Conservation (phyloP, 768 basidiomycete genomes). For the Ramaria sp. region DNA sequence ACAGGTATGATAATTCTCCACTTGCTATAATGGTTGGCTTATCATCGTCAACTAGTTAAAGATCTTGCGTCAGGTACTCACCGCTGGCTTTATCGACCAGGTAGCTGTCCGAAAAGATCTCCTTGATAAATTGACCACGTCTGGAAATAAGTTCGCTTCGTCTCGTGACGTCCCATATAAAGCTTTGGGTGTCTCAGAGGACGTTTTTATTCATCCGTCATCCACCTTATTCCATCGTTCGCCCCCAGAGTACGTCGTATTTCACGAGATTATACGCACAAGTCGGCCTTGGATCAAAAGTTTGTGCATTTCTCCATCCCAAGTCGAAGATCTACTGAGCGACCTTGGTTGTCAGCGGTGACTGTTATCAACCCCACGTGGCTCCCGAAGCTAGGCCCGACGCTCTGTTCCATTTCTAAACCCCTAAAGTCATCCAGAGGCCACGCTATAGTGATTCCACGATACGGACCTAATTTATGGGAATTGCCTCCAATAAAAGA, state of each 20-base stretch:
- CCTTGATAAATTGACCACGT: constrained; percentile 42
- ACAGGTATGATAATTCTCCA: constrained; percentile 41
- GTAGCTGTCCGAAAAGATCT: constrained; percentile 87
- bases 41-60: constrained; percentile 49
- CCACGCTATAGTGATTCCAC: constrained; percentile 64
- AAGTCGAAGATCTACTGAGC: neutral
- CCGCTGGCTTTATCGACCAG: constrained; percentile 91
- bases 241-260: constrained; percentile 84
- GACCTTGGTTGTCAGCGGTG: constrained; percentile 38
- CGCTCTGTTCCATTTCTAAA: constrained; percentile 85
- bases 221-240: constrained; percentile 58
- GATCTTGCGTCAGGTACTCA: constrained; percentile 75
- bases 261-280: constrained; percentile 71
- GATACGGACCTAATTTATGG: constrained; percentile 79
- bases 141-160: constrained; percentile 61
- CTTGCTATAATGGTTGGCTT: constrained; percentile 2
- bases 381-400: constrained; percentile 70
- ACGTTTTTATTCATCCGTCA: constrained; percentile 88
- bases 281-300: constrained; percentile 74
- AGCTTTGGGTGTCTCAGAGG: constrained; percentile 69
- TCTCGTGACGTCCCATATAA: constrained; percentile 76
- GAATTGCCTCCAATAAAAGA: constrained; percentile 69
- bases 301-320: constrained; percentile 19
- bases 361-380: constrained; percentile 84
- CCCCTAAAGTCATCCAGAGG: constrained; percentile 62